Base-by-base conservation (phyloP, 2,329 filamentous ascomycete species). In the Xylariomycetidae sp. region DNA sequence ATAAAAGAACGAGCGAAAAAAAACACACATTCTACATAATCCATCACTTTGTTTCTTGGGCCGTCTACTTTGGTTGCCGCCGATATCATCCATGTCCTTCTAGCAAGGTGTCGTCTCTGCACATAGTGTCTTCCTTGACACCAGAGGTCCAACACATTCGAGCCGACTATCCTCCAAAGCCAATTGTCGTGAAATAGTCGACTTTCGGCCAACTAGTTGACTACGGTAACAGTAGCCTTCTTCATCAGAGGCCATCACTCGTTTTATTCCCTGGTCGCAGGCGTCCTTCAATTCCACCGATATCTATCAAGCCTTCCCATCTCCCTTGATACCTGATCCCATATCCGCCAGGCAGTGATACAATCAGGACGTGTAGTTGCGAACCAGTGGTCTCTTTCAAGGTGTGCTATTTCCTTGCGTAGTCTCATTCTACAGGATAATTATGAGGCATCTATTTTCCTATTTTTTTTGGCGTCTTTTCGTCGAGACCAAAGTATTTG, bases 231-330 rank as follows among this genome's bases (percentile, higher is more conserved):
- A 69, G 66, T 64, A 65, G 67, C 56, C 57, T 57, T 51, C 54
- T 51, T 54, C 49, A 42, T 48, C 51, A 44, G 51, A 58, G 42
- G 55, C 58, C 50, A 58, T 52, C 57, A 59, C 52, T 64, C 60
- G 54, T 63, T 58, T 51, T 54, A 56, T 50, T 50, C 53, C 48
- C 50, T 56, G 72, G 73, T 64, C 72, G 72, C 73, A 69, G 72
- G 73, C 73, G 71, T 72, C 72, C 72, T 69, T 62, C 50, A 50
- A 53, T 68, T 61, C 55, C 51, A 53, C 41, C 40, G n/a, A n/a
- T n/a, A n/a, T n/a, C n/a, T n/a, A n/a, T n/a, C n/a, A n/a, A n/a
- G n/a, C n/a, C n/a, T n/a, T n/a, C n/a, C n/a, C n/a, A n/a, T n/a
- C n/a, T n/a, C n/a, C n/a, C n/a, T n/a, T 34, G 30, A 38, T 34